These are phyloP conservation scores for Blastocrithidia nonstop DNA, from an alignment of 208 protist species.

Conservation along the genomic window DNA sequence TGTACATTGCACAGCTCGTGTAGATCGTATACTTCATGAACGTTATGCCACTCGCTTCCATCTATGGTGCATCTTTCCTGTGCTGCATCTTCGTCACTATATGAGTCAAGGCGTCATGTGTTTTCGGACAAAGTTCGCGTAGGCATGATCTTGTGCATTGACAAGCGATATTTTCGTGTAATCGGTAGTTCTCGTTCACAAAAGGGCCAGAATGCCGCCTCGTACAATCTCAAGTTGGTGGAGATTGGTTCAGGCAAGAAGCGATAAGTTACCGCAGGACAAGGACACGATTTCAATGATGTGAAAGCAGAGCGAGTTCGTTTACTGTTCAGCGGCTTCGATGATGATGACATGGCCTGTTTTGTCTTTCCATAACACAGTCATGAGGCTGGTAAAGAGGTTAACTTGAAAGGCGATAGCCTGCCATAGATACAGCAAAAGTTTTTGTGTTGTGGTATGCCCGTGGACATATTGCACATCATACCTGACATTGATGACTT, in stretches of 20 bases:
- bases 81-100: too few relatives aligned
- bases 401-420: conserved; percentile 58
- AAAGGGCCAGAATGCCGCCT: conserved; percentile 82
- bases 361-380: conserved; percentile 81
- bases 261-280: conserved; percentile 64
- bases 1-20: too few relatives aligned
- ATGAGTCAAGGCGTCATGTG: conserved; percentile 26
- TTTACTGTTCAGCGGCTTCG: conserved; percentile 81
- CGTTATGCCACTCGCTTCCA: too few relatives aligned
- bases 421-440: conserved; percentile 69
- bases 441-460: conserved; percentile 72
- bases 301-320: conserved; percentile 61
- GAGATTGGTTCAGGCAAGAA: conserved; percentile 50
- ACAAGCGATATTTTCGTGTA: conserved; percentile 67
- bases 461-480: conserved; percentile 78
- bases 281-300: conserved; percentile 77
- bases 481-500: conserved; percentile 34
- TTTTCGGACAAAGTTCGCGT: conserved; percentile 77
- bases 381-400: conserved; percentile 56
- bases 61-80: too few relatives aligned
- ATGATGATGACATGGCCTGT: conserved; percentile 78
- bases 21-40: too few relatives aligned
- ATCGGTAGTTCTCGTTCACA: conserved; percentile 71
- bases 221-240: conserved; percentile 74
- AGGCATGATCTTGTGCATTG: conserved; percentile 69